phyloP scores from a whole-genome alignment of 106 monocot species.

The Platanthera zijinensis region DNA sequence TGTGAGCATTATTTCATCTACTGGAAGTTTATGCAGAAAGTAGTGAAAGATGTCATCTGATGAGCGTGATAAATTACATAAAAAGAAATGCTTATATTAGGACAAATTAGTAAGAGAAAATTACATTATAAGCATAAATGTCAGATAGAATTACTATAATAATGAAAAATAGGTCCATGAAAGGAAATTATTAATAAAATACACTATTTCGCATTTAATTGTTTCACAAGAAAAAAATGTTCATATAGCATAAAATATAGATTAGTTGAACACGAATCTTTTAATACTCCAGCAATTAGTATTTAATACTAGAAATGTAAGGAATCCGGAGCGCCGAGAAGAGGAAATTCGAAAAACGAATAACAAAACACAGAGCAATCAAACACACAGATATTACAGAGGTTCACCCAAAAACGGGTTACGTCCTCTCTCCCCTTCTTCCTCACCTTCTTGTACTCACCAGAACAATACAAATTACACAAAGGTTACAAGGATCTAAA shows the following conservation, averaged over 20 bases:
- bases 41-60: neutral
- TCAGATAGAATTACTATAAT: neutral
- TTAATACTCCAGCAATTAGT: neutral
- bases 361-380: too few species aligned
- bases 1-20: neutral
- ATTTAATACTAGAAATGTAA: neutral
- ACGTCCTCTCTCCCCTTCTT: too few species aligned
- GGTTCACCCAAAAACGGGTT: too few species aligned
- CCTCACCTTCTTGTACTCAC: too few species aligned
- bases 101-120: neutral
- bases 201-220: neutral
- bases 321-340: too few species aligned
- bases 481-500: too few species aligned
- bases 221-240: too few species aligned
- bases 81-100: neutral
- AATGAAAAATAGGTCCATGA: neutral
- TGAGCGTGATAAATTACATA: neutral
- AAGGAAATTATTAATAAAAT: neutral
- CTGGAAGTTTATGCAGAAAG: neutral
- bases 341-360: too few species aligned
- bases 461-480: too few species aligned
- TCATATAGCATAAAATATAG: neutral
- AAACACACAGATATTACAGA: too few species aligned
- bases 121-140: neutral
- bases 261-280: neutral